phyloP scores from a whole-genome alignment of 495 filamentous ascomycete species.

The Trichoderma asperelloides region DNA sequence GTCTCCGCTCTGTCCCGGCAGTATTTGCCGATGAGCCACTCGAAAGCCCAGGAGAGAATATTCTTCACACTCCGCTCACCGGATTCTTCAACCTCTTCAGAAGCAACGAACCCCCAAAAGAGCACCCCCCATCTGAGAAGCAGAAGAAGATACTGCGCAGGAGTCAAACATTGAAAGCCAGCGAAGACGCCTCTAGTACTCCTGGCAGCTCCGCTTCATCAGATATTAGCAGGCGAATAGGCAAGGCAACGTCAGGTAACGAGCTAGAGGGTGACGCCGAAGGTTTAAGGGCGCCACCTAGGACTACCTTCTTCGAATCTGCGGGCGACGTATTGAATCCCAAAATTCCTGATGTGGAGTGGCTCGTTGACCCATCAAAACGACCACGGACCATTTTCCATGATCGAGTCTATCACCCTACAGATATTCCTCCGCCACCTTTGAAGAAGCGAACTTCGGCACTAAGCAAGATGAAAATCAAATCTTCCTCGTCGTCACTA shows the following conservation, averaged over 20 bases:
- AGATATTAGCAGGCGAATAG: slow-evolving; percentile 15
- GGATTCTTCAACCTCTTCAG: slow-evolving; percentile 58
- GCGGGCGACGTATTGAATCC: slow-evolving; percentile 88
- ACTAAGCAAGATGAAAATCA: background rate
- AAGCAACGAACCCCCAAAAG: slow-evolving; percentile 26
- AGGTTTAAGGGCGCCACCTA: slow-evolving; percentile 61
- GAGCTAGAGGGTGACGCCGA: slow-evolving; percentile 34
- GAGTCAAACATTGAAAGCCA: slow-evolving; percentile 57
- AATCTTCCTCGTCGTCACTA: background rate
- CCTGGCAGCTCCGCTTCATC: slow-evolving; percentile 28
- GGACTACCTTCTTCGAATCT: slow-evolving; percentile 88
- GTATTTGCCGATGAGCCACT: slow-evolving; percentile 16
- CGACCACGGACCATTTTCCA: slow-evolving; percentile 94
- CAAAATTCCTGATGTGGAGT: slow-evolving; percentile 70
- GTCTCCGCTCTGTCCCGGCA: slow-evolving; percentile 29
- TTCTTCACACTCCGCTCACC: slow-evolving; percentile 37
- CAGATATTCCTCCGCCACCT: slow-evolving; percentile 81
- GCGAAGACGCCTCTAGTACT: slow-evolving; percentile 23
- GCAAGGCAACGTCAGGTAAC: slow-evolving; percentile 25
- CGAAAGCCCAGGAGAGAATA: slow-evolving; percentile 22
- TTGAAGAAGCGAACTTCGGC: slow-evolving; percentile 42
- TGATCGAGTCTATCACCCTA: slow-evolving; percentile 87
- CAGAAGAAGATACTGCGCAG: slow-evolving; percentile 66
- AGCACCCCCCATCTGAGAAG: slow-evolving; percentile 32
- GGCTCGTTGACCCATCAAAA: slow-evolving; percentile 69